Percentiles rank a stretch among this genome's conserved stretches.
phyloP scores from a whole-genome alignment of 495 filamentous ascomycete species.

The Cryomyces antarcticus region DNA sequence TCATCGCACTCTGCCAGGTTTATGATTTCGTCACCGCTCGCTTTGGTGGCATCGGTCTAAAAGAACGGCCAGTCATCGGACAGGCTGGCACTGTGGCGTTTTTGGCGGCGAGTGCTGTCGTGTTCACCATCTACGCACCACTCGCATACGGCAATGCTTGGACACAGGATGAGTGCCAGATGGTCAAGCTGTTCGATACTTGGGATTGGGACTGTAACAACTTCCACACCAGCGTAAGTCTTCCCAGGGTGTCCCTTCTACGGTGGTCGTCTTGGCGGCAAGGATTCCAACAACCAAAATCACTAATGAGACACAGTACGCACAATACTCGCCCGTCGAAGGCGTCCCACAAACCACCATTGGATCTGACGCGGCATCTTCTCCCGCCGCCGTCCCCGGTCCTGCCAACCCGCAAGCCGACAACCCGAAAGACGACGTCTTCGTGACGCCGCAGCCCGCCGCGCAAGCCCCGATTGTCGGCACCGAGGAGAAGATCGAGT shows the following conservation, averaged over 20 bases:
- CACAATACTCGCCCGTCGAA: conserved; percentile 7
- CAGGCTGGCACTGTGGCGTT: conserved; percentile 47
- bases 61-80: conserved; percentile 51
- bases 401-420: conserved; percentile 9
- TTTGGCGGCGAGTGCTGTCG: conserved; percentile 46
- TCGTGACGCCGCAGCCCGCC: conserved; percentile 9
- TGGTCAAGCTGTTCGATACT: conserved; percentile 64
- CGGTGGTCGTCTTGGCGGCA: too few species aligned
- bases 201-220: conserved; percentile 98
- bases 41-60: conserved; percentile 42
- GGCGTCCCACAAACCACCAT: background rate
- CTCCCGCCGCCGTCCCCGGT: conserved; percentile 3
- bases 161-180: conserved; percentile 70
- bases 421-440: conserved; percentile 10
- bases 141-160: conserved; percentile 85
- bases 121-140: conserved; percentile 71
- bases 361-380: conserved; percentile 1
- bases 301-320: conserved; percentile 5
- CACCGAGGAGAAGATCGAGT: conserved; percentile 74
- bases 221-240: conserved; percentile 73
- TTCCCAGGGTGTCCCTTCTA: background rate
- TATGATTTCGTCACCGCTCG: conserved; percentile 68
- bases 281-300: background rate
- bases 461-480: conserved; percentile 25
- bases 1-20: conserved; percentile 71